Evolutionary conservation across 176 grass and related monocot species (phyloP).

Genomic region (Neostapfia colusana): DNA sequence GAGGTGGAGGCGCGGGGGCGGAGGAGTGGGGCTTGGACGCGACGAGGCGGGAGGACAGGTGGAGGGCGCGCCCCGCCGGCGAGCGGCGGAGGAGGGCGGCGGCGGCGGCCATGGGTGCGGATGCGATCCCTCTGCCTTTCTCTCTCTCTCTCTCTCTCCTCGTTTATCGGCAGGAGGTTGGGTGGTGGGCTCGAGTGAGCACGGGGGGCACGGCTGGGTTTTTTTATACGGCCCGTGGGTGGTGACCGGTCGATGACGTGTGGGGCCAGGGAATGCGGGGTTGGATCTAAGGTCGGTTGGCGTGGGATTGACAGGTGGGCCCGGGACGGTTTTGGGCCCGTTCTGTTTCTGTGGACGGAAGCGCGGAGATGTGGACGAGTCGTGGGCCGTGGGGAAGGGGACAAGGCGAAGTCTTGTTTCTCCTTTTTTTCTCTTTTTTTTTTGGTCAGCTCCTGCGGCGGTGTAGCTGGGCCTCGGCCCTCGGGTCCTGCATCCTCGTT

Average conservation of each 20-base stretch:
- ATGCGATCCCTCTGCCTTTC: conserved; percentile 28
- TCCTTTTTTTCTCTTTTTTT: too few species aligned
- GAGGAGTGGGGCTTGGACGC: conserved; percentile 74
- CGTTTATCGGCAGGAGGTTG: background rate
- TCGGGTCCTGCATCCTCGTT: too few species aligned
- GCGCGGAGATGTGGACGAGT: conserved; percentile 37
- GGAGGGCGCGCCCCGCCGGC: conserved; percentile 45
- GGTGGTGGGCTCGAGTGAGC: conserved; percentile 30
- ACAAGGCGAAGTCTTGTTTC: conserved; percentile 16
- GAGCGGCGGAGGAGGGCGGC: conserved; percentile 47
- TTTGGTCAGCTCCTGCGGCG: too few species aligned
- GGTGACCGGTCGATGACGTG: conserved; percentile 32
- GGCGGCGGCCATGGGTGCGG: conserved; percentile 51
- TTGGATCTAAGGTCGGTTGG: conserved; percentile 31
- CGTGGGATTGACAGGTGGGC: conserved; percentile 32
- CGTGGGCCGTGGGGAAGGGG: conserved; percentile 34
- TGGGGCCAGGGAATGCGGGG: conserved; percentile 1
- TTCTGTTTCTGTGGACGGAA: conserved; percentile 26
- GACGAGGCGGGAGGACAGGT: conserved; percentile 57
- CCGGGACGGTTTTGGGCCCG: conserved; percentile 2
- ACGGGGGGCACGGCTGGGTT: background rate
- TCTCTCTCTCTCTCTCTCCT: conserved; percentile 9
- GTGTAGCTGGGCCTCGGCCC: too few species aligned
- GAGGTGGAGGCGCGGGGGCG: conserved; percentile 42
- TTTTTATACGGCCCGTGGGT: conserved; percentile 12